phyloP scores from a whole-genome alignment of 83 land plant species.

The Thuja plicata region DNA sequence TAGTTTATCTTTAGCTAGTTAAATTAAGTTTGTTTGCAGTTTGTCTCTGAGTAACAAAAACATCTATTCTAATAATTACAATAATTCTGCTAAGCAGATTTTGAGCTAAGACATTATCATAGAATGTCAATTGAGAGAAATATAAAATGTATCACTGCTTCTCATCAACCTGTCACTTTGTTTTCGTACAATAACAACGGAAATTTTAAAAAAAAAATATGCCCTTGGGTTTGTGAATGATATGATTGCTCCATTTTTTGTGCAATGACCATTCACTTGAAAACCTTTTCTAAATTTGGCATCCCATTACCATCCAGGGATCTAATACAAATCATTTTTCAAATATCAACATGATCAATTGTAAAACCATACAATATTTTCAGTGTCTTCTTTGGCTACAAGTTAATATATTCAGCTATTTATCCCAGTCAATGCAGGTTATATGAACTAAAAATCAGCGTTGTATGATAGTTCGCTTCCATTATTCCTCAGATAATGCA shows the following conservation, averaged over 20 bases:
- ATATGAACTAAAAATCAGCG: not conserved
- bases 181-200: not conserved
- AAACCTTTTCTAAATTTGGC: not conserved
- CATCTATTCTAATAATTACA: not conserved
- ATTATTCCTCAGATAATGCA: not conserved
- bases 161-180: not conserved
- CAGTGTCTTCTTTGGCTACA: not conserved
- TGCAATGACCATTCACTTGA: not conserved
- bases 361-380: not conserved
- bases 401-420: not conserved
- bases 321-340: not conserved
- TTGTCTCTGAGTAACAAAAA: not conserved
- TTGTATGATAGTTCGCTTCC: not conserved
- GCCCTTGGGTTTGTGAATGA: not conserved
- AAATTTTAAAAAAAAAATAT: not conserved
- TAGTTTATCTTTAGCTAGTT: not conserved
- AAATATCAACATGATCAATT: not conserved
- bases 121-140: not conserved
- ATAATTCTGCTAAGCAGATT: not conserved
- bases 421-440: not conserved
- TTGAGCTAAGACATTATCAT: not conserved
- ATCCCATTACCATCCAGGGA: not conserved
- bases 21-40: not conserved
- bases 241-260: not conserved
- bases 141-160: not conserved